Evolutionary conservation across 2,329 filamentous ascomycete genomes (phyloP), one percentile per base, ranked within the genome.

Genomic region (Metarhizium brunneum): DNA sequence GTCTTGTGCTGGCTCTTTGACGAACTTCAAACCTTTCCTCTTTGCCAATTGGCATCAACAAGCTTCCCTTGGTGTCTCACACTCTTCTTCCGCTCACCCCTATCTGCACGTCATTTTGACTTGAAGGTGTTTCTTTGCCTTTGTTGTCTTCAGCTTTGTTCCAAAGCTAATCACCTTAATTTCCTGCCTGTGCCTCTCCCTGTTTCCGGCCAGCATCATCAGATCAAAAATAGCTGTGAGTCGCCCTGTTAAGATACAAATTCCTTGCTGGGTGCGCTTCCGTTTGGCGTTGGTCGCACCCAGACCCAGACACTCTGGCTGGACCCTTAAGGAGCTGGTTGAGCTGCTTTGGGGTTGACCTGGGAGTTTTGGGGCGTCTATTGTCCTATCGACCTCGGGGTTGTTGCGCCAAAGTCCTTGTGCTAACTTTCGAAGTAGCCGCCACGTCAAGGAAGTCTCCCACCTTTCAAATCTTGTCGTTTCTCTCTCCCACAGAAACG

Each of bases 1-100:
- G 36, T n/a, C 25, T 38, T 30, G 52, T 25, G 20, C 32, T 32
- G 20, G 40, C 30, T 55, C 47, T 47, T 30, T 18, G 47, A 53
- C 35, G 20, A 50, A 45, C 45, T 6, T 14, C 47, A 48, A 14
- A 29, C 20, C 54, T 35, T 38, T 40, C 49, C 35, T 48, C 38
- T 54, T 40, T 20, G 49, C 49, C 50, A 54, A 55, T 58, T 54
- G 57, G 48, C 48, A 36, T 42, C 50, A 18, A 47, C 2, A 50
- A 30, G 13, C 18, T 32, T 47, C 25, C 48, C 48, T n/a, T 30
- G 6, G 53, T 29, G 25, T 42, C 45, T 45, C 42, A 49, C 45
- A 57, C 49, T 53, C 50, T 47, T 55, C 20, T 47, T 29, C 18
- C 18, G 29, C 43, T 29, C 25, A 32, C 29, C 14, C 29, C 45